These are phyloP conservation scores for Tuber melanosporum DNA, from an alignment of 495 filamentous ascomycete genomes.

Conservation along the genomic window DNA sequence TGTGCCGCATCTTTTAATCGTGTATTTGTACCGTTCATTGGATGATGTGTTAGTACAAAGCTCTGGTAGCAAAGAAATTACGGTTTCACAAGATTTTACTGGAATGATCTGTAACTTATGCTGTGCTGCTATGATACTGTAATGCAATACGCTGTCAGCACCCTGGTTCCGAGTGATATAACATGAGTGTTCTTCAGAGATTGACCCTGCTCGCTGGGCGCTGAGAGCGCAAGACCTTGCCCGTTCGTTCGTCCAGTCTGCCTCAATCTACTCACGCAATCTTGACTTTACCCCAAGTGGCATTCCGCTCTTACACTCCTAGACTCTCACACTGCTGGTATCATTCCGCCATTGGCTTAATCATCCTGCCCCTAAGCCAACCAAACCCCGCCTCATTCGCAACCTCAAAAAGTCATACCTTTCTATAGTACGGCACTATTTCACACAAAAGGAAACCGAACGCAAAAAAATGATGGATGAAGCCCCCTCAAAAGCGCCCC, in stretches of 20 bases:
- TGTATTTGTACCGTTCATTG: not conserved
- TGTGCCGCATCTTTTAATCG: not conserved
- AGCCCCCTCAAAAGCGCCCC: not conserved
- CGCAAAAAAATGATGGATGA: slow-evolving; percentile 5
- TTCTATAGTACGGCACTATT: not conserved
- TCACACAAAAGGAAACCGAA: not conserved
- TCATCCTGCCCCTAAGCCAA: not conserved
- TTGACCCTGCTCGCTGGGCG: not conserved
- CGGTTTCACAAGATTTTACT: not conserved
- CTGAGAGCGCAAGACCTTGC: not conserved
- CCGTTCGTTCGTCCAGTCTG: not conserved
- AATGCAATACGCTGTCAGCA: not conserved
- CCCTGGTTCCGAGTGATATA: not conserved
- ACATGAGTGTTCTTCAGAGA: not conserved
- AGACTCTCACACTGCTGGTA: not conserved
- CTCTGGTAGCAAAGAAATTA: not conserved
- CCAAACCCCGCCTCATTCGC: not conserved
- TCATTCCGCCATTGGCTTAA: not conserved
- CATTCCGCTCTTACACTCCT: not conserved
- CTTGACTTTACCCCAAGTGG: not conserved
- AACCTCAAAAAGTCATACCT: not conserved
- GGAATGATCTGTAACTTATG: not conserved
- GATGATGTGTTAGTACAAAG: not conserved
- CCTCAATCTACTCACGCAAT: not conserved
- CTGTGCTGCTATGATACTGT: not conserved